Evolutionary conservation across 768 basidiomycete genomes (phyloP).

Genomic region (Mycena capillaripes): DNA sequence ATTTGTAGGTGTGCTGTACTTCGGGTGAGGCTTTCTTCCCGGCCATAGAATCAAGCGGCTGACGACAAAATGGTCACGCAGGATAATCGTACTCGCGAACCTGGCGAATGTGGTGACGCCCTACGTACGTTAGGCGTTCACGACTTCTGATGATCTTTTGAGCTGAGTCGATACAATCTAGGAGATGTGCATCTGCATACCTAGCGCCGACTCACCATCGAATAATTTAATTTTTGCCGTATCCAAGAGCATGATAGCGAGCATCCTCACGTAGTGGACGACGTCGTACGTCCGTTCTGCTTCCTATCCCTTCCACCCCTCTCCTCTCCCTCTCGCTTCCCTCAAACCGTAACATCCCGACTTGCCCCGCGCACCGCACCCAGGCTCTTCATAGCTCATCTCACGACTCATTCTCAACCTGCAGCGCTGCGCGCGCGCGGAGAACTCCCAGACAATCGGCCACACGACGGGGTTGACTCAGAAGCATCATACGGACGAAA

Average conservation of each 20-base stretch:
- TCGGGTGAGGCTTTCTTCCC: slow-evolving; percentile 20
- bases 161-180: too few relatives aligned
- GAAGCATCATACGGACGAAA: too few relatives aligned
- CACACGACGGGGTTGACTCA: not conserved
- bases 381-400: slow-evolving; percentile 20
- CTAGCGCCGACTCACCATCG: too few relatives aligned
- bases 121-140: slow-evolving; percentile 16
- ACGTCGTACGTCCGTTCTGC: slow-evolving; percentile 24
- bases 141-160: too few relatives aligned
- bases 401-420: slow-evolving; percentile 17
- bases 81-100: slow-evolving; percentile 32
- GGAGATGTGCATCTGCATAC: not conserved
- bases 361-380: not conserved
- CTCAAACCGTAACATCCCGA: not conserved
- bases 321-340: not conserved
- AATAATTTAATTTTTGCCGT: too few relatives aligned
- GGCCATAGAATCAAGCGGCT: not conserved
- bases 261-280: slow-evolving; percentile 31
- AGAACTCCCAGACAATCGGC: not conserved
- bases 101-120: slow-evolving; percentile 26
- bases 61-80: not conserved
- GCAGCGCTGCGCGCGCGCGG: slow-evolving; percentile 1
- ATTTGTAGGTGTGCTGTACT: slow-evolving; percentile 28
- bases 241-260: slow-evolving; percentile 22
- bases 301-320: too few relatives aligned